phyloP scores from a whole-genome alignment of 1,284 basidiomycete species.

The Ganoderma lingzhi region DNA sequence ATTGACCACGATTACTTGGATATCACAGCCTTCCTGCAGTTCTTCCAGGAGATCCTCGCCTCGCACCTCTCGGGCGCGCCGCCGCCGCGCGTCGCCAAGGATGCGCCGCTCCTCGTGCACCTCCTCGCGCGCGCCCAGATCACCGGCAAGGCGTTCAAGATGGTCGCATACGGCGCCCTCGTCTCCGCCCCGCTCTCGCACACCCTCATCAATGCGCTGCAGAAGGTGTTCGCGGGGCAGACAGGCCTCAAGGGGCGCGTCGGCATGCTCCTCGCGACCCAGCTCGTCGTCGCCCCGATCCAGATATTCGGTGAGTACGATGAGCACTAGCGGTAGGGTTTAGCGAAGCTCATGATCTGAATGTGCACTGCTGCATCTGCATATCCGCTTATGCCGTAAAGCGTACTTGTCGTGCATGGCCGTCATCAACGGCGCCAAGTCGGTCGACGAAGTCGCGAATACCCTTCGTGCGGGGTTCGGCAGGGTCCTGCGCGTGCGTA shows the following conservation, averaged over 20 bases:
- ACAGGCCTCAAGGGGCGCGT: slow-evolving; percentile 74
- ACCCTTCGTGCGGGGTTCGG: slow-evolving; percentile 82
- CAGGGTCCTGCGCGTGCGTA: slow-evolving; percentile 72
- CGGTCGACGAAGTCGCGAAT: slow-evolving; percentile 68
- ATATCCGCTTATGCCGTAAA: slow-evolving; percentile 24
- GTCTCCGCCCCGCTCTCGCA: slow-evolving; percentile 89
- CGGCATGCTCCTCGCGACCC: slow-evolving; percentile 81
- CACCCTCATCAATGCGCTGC: slow-evolving; percentile 73
- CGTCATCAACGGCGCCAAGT: slow-evolving; percentile 83
- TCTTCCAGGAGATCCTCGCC: slow-evolving; percentile 84
- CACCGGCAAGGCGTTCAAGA: slow-evolving; percentile 75
- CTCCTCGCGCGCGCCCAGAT: slow-evolving; percentile 65
- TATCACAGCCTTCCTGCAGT: slow-evolving; percentile 66
- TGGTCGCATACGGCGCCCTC: slow-evolving; percentile 86
- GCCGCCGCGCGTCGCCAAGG: slow-evolving; percentile 55
- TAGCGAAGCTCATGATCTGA: slow-evolving; percentile 9
- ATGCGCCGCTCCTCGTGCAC: slow-evolving; percentile 61
- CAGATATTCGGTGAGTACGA: slow-evolving; percentile 68
- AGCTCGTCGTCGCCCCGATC: slow-evolving; percentile 82
- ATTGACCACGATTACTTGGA: neutral
- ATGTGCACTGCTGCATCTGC: no score
- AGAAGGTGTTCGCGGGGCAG: slow-evolving; percentile 81
- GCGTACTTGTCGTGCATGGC: slow-evolving; percentile 82
- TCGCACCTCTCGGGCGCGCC: slow-evolving; percentile 72
- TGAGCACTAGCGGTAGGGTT: neutral